Percentiles rank a stretch among this genome's conserved stretches.
phyloP scores from a whole-genome alignment of 2,329 filamentous ascomycete genomes.

The Didymella pomorum region DNA sequence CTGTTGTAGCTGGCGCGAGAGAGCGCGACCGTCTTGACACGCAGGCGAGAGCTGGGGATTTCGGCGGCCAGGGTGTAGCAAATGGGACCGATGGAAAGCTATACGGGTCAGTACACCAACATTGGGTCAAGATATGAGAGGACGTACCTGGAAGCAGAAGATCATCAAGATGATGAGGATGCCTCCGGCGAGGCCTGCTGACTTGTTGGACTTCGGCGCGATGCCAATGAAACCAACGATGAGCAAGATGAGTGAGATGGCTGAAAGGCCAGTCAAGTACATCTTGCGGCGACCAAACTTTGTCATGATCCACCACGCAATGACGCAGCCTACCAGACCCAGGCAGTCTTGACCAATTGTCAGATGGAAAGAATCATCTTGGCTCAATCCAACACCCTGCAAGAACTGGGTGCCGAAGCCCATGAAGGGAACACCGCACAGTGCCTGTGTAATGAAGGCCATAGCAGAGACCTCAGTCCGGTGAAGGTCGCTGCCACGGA shows the following conservation, averaged over 20 bases:
- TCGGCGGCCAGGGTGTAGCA: slow-evolving; percentile 87
- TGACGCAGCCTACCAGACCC: slow-evolving; percentile 66
- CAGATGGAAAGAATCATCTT: slow-evolving; percentile 36
- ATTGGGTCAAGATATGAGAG: not conserved
- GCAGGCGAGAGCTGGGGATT: slow-evolving; percentile 78
- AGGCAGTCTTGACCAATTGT: slow-evolving; percentile 36
- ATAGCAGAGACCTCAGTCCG: slow-evolving; percentile 74
- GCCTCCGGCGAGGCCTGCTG: slow-evolving; percentile 53
- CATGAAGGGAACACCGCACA: slow-evolving; percentile 38
- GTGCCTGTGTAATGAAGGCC: slow-evolving; percentile 55
- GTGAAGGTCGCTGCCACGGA: slow-evolving; percentile 76
- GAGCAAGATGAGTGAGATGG: slow-evolving; percentile 33
- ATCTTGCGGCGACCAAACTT: slow-evolving; percentile 77
- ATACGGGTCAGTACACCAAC: slow-evolving; percentile 46
- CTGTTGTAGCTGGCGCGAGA: slow-evolving; percentile 61
- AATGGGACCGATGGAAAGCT: slow-evolving; percentile 77
- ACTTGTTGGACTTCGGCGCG: slow-evolving; percentile 44
- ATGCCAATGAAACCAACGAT: slow-evolving; percentile 78
- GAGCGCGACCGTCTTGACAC: slow-evolving; percentile 88
- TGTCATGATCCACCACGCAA: slow-evolving; percentile 80
- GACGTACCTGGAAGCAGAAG: slow-evolving; percentile 36
- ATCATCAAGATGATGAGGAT: slow-evolving; percentile 37
- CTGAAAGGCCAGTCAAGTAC: slow-evolving; percentile 68
- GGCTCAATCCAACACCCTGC: slow-evolving; percentile 31
- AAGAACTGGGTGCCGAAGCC: slow-evolving; percentile 37